These are phyloP conservation scores for Podospora bellae-mahoneyi DNA, from an alignment of 495 filamentous ascomycete species.

Conservation along the genomic window DNA sequence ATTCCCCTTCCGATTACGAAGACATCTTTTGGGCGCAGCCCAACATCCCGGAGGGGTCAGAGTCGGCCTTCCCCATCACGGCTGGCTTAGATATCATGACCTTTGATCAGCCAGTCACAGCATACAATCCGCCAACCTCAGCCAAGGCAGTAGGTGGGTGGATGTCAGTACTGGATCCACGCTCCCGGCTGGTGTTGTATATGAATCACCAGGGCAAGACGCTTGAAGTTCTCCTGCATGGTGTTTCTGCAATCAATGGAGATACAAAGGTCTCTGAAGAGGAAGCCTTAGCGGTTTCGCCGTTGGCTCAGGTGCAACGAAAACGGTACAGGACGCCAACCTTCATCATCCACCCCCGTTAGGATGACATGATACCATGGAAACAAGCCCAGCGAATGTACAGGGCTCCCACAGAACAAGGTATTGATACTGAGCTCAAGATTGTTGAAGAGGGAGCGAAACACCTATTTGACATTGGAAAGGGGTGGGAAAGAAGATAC, in stretches of 20 bases:
- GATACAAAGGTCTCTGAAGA: not conserved
- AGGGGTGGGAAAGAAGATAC: not conserved
- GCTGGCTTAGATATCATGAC: too few species aligned
- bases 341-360: not conserved
- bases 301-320: not conserved
- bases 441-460: not conserved
- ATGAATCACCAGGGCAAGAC: not conserved
- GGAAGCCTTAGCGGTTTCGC: not conserved
- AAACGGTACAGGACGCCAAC: not conserved
- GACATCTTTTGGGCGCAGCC: slow-evolving; percentile 9
- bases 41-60: not conserved
- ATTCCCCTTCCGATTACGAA: slow-evolving; percentile 48
- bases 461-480: not conserved
- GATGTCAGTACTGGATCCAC: not conserved
- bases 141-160: not conserved
- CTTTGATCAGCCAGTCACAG: not conserved
- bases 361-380: not conserved
- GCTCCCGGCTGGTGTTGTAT: not conserved
- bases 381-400: not conserved
- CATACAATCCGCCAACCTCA: not conserved
- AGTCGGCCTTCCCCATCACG: not conserved
- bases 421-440: not conserved
- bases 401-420: not conserved
- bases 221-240: slow-evolving; percentile 3
- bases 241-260: not conserved